Percentiles rank a stretch among this genome's conserved stretches.
These are phyloP conservation scores for Peronosclerospora sorghi DNA, from an alignment of 352 stramenopile species.

Conservation along the genomic window DNA sequence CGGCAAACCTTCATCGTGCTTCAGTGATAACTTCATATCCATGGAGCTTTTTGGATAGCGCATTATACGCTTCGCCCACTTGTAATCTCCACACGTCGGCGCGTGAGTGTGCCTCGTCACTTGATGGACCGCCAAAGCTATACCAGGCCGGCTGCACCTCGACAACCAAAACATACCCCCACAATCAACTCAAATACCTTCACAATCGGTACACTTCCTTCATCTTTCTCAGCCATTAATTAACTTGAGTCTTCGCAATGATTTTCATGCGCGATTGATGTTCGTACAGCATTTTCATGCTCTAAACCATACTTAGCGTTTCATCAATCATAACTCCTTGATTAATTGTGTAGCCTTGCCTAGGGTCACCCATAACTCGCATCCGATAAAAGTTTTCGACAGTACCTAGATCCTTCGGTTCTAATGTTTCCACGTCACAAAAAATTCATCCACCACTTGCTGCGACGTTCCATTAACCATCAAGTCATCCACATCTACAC, in stretches of 20 bases:
- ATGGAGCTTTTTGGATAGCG: neutral
- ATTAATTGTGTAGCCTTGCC: neutral
- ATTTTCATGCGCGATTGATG: no score
- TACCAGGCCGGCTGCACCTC: no score
- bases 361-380: neutral
- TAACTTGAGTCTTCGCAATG: no score
- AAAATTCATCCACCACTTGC: constrained; percentile 1
- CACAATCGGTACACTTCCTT: neutral
- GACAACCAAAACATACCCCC: neutral
- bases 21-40: constrained; percentile 17
- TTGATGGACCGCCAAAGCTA: no score
- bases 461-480: constrained; percentile 10
- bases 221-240: neutral
- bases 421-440: neutral
- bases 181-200: no score
- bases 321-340: neutral
- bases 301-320: neutral
- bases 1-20: neutral
- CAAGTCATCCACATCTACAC: constrained; percentile 20
- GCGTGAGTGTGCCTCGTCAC: no score
- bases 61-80: no score
- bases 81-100: no score
- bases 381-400: neutral
- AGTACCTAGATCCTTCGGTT: constrained; percentile 21
- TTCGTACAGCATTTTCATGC: neutral